These are phyloP conservation scores for Vitis amurensis DNA, from an alignment of 164 flowering plant genomes.

Conservation along the genomic window DNA sequence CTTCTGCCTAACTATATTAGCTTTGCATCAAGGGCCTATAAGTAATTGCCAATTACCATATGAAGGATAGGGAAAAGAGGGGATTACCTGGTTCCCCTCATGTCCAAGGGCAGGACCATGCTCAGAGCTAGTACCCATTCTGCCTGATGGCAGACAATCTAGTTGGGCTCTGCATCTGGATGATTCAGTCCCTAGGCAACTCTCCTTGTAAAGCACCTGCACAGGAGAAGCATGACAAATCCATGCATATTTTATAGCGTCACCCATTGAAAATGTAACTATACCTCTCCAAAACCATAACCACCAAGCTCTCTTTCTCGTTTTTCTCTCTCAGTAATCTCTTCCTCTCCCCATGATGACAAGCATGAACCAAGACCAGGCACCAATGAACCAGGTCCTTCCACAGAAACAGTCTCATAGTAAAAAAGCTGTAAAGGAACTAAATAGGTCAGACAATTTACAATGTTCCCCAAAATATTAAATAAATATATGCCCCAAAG, in stretches of 20 bases:
- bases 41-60: no score
- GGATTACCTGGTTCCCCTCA: slow-evolving; percentile 21
- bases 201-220: slow-evolving; percentile 41
- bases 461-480: not conserved
- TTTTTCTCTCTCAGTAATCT: slow-evolving; percentile 46
- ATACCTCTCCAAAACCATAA: slow-evolving; percentile 45
- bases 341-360: slow-evolving; percentile 45
- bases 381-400: slow-evolving; percentile 17
- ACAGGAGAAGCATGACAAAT: slow-evolving; percentile 4
- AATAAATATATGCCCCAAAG: not conserved
- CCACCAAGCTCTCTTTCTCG: slow-evolving; percentile 44
- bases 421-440: slow-evolving; percentile 33
- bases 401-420: slow-evolving; percentile 38
- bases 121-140: slow-evolving; percentile 6
- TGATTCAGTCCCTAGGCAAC: slow-evolving; percentile 22
- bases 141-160: slow-evolving; percentile 5
- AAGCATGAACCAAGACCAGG: slow-evolving; percentile 26
- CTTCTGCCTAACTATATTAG: no score
- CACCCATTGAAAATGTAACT: slow-evolving; percentile 1
- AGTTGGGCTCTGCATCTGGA: slow-evolving; percentile 9
- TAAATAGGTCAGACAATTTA: not conserved
- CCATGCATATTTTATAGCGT: not conserved
- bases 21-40: no score
- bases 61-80: no score
- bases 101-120: slow-evolving; percentile 13